A percentile compares a stretch with the other conserved stretches of the same genome.
Conservation (phyloP, 2,329 filamentous ascomycete species). For the Talaromyces funiculosus region DNA sequence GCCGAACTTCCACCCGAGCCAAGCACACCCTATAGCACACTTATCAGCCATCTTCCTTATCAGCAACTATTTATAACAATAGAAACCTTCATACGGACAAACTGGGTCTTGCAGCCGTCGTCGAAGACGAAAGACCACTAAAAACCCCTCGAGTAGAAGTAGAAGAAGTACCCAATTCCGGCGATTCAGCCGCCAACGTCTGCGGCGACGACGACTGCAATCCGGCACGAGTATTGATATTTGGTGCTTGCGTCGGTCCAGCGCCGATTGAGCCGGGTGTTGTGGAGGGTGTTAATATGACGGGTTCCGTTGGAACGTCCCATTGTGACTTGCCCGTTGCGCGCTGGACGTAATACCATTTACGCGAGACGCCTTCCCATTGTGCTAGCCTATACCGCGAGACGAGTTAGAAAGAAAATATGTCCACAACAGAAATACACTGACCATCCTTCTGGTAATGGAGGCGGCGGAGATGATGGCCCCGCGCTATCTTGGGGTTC, state of each 20-base stretch:
- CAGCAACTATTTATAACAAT: not conserved
- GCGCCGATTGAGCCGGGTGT: conserved; percentile 25
- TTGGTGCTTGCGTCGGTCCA: conserved; percentile 23
- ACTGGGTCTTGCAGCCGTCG: conserved; percentile 16
- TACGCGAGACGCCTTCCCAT: conserved; percentile 33
- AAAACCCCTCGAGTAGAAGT: conserved; percentile 4
- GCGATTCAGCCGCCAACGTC: conserved; percentile 6
- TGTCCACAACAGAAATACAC: conserved; percentile 13
- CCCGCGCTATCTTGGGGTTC: conserved; percentile 34
- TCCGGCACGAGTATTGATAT: conserved; percentile 14
- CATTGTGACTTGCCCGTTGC: conserved; percentile 36
- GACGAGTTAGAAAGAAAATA: not conserved
- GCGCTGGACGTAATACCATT: conserved; percentile 38
- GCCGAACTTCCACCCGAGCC: conserved; percentile 8
- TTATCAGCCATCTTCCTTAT: conserved; percentile 21
- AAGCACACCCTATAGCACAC: conserved; percentile 10
- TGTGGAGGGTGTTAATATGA: conserved; percentile 32
- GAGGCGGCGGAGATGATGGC: conserved; percentile 33
- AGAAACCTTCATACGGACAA: conserved; percentile 25
- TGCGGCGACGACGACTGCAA: conserved; percentile 21
- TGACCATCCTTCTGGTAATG: conserved; percentile 36
- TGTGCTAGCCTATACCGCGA: conserved; percentile 30
- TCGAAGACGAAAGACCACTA: not conserved
- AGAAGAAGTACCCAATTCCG: not conserved
- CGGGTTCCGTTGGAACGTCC: conserved; percentile 37